Percentiles rank a stretch among this genome's conserved stretches.
phyloP scores from a whole-genome alignment of 2,329 filamentous ascomycete species.

The Monilinia vaccinii-corymbosi region DNA sequence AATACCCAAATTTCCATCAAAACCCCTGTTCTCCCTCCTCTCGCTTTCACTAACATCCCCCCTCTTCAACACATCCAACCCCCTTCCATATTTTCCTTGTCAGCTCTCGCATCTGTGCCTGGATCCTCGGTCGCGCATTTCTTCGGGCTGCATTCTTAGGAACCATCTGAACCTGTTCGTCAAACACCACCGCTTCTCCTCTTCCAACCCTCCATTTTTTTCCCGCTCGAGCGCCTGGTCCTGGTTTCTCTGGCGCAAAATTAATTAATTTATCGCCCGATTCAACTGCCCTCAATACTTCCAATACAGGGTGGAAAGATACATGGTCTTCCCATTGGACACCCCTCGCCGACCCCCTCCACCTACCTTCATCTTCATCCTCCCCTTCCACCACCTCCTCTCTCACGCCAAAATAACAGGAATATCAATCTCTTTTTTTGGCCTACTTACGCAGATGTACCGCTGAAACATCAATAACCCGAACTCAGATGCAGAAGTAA shows the following conservation, averaged over 20 bases:
- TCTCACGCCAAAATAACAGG: too few species aligned
- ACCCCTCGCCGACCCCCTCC: too few species aligned
- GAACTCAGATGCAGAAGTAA: too few species aligned
- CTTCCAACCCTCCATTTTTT: background rate
- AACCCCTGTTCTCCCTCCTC: background rate
- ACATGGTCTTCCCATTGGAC: too few species aligned
- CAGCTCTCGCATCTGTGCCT: conserved; percentile 9
- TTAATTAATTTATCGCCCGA: too few species aligned
- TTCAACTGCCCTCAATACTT: background rate
- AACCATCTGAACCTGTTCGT: background rate
- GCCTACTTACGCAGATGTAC: too few species aligned
- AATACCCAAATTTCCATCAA: background rate
- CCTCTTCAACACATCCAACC: background rate
- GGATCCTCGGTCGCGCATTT: background rate
- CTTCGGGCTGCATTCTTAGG: background rate
- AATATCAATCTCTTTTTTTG: too few species aligned
- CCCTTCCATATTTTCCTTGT: conserved; percentile 16
- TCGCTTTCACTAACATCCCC: background rate
- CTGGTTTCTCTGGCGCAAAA: background rate
- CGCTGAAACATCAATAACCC: too few species aligned
- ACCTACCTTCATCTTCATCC: too few species aligned
- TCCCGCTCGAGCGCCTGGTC: background rate
- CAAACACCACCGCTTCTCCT: background rate
- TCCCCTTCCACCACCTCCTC: too few species aligned
- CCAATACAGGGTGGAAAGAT: background rate